Percentiles rank a stretch among this genome's conserved stretches.
phyloP scores from a whole-genome alignment of 768 basidiomycete species.

The Sistotremastrum suecicum region DNA sequence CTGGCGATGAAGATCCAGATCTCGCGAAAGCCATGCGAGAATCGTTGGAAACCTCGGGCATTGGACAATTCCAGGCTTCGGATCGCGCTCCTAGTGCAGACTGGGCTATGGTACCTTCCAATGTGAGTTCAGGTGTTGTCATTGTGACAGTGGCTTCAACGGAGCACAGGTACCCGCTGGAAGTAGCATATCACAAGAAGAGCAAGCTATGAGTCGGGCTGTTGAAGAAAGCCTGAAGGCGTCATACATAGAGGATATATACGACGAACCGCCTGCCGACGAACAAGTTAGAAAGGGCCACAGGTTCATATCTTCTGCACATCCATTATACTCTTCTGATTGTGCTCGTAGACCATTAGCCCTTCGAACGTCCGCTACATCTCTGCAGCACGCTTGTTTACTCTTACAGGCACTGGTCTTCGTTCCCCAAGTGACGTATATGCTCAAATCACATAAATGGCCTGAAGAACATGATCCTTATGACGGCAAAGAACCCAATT shows the following conservation, averaged over 20 bases:
- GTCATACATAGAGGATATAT: conserved; percentile 27
- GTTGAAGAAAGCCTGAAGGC: conserved; percentile 55
- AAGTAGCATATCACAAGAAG: conserved; percentile 32
- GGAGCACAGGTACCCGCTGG: conserved; percentile 13
- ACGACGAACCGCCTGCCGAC: conserved; percentile 37
- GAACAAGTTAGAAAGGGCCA: conserved; percentile 40
- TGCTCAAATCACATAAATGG: conserved; percentile 20
- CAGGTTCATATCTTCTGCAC: conserved; percentile 26
- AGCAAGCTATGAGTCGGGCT: conserved; percentile 50
- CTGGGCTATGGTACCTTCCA: conserved; percentile 60
- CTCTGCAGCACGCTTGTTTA: conserved; percentile 44
- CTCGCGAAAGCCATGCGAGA: conserved; percentile 38
- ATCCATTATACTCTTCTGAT: neutral
- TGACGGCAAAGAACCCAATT: conserved; percentile 3
- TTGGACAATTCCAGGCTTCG: conserved; percentile 15
- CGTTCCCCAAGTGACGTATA: conserved; percentile 53
- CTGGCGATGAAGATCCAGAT: conserved; percentile 35
- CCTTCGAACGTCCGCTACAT: conserved; percentile 39
- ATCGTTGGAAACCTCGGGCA: conserved; percentile 26
- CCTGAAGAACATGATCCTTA: conserved; percentile 13
- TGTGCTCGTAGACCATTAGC: conserved; percentile 46
- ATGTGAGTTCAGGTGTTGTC: conserved; percentile 26
- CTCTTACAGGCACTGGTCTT: conserved; percentile 52
- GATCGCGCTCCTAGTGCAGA: conserved; percentile 42
- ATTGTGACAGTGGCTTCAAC: conserved; percentile 15